Percentiles rank a stretch among this genome's conserved stretches.
These are phyloP conservation scores for Cladorrhinum samala DNA, from an alignment of 495 filamentous ascomycete genomes.

Conservation along the genomic window DNA sequence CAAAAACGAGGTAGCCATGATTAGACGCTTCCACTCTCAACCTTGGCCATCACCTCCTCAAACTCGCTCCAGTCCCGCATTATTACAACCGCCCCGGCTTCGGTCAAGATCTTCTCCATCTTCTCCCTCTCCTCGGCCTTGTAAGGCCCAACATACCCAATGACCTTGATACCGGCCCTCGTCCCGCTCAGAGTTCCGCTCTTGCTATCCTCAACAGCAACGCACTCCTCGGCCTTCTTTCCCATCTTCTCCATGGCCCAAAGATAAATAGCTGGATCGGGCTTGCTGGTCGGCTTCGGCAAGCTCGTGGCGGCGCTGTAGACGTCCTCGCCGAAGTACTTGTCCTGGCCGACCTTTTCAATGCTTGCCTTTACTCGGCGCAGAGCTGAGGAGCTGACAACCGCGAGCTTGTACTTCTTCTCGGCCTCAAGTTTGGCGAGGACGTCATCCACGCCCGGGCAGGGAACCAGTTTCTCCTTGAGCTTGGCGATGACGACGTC, in stretches of 20 bases:
- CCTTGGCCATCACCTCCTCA: conserved; percentile 57
- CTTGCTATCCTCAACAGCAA: conserved; percentile 88
- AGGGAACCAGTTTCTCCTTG: conserved; percentile 59
- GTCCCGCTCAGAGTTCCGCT: conserved; percentile 75
- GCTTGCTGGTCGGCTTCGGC: conserved; percentile 76
- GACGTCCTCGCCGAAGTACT: conserved; percentile 73
- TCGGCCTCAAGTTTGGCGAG: conserved; percentile 57
- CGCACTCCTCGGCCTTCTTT: conserved; percentile 66
- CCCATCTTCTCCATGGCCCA: conserved; percentile 70
- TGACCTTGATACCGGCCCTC: conserved; percentile 72
- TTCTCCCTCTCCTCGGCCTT: conserved; percentile 59
- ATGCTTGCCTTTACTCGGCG: conserved; percentile 73
- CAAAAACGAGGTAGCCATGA: not conserved
- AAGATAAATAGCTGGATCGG: conserved; percentile 88
- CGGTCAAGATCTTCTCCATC: conserved; percentile 64
- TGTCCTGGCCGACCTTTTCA: conserved; percentile 72
- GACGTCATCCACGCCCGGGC: conserved; percentile 64
- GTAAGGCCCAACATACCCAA: conserved; percentile 88
- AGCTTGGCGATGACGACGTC: conserved; percentile 81
- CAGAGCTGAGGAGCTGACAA: conserved; percentile 75
- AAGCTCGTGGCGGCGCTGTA: conserved; percentile 82
- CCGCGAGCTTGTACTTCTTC: conserved; percentile 69
- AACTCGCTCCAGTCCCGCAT: conserved; percentile 90
- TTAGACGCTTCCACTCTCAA: conserved; percentile 43
- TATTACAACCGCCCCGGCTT: conserved; percentile 65